Base-by-base conservation (phyloP, 345 rosid species). In the Eutrema japonicum region DNA sequence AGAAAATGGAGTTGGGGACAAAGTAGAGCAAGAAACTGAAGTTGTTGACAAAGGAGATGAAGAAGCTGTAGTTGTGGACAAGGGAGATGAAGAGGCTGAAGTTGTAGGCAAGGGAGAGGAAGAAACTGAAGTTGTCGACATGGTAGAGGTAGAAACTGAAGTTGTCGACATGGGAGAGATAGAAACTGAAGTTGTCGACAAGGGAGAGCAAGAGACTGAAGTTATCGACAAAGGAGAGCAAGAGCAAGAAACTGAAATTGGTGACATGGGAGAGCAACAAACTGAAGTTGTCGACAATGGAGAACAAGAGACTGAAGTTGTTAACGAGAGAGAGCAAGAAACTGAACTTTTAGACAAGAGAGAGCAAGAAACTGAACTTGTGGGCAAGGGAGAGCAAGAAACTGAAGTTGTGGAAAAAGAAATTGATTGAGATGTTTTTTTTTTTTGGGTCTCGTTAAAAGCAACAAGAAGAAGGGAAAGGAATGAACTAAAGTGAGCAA, bases 361-460 rank as follows among this genome's bases (percentile, higher is more conserved):
- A 48, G 48, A 9, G 4, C 3, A 33, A 47, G 40, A 47, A 47
- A 26, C 3, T 26, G 30, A 58, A 35, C 12, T 6, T 37, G 49
- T 8, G 37, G 55, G 53, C 4, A 32, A 32, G 35, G 35, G 49
- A 41, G 35, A 14, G 35, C 49, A 41, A 22, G 66, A 16, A 33
- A 33, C 30, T 8, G 29, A 61, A 27, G 51, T 18, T 64, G 45
- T 4, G 41, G 51, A 66, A 2, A 66, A 38, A 38, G 51, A 54
- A 55, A 64, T 54, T 27, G 77, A 64, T 46, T 73, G 77, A 64
- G 35, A 29, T 49, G 35, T 52, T 16, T 52, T 13, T 26, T 29
- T 53, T 13, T 29, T 53, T 10, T 27, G 64, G 26, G 33, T 29
- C 51, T 29, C 30, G 45, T 45, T 12, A 10, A 54, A 41, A 16